phyloP scores from a whole-genome alignment of 2,329 filamentous ascomycete genomes.

The Lithohypha guttulata region DNA sequence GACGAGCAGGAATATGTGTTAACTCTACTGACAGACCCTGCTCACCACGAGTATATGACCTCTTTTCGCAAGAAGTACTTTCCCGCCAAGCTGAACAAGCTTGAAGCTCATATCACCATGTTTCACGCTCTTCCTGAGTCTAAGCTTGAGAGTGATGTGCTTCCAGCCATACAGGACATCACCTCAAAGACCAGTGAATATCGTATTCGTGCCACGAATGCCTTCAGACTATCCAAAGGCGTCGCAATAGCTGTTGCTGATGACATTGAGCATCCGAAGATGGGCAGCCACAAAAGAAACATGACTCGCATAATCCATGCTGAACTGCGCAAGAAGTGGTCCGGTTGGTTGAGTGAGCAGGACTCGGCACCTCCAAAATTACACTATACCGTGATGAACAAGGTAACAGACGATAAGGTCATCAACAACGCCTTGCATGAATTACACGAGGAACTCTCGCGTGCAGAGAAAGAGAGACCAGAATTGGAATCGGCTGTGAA shows the following conservation, averaged over 20 bases:
- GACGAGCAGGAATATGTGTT: conserved; percentile 21
- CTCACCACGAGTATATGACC: conserved; percentile 17
- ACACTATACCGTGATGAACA: conserved; percentile 22
- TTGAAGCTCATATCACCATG: conserved; percentile 21
- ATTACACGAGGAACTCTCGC: conserved; percentile 7
- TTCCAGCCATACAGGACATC: conserved; percentile 9
- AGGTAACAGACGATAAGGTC: conserved; percentile 13
- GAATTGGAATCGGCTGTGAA: conserved; percentile 1
- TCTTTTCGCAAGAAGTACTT: conserved; percentile 20
- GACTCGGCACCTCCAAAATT: conserved; percentile 14
- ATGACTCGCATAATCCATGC: conserved; percentile 9
- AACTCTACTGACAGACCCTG: conserved; percentile 16
- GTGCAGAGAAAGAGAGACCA: not conserved
- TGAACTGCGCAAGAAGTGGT: conserved; percentile 12
- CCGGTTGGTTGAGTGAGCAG: conserved; percentile 18
- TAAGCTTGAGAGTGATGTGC: conserved; percentile 12
- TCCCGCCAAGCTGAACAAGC: conserved; percentile 18
- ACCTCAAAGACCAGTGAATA: conserved; percentile 8
- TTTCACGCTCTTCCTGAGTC: conserved; percentile 22
- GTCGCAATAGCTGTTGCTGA: conserved; percentile 11
- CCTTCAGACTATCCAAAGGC: conserved; percentile 11
- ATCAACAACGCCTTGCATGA: conserved; percentile 10
- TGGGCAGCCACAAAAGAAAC: not conserved
- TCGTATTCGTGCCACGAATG: conserved; percentile 7
- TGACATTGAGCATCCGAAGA: conserved; percentile 2